phyloP scores from a whole-genome alignment of 768 basidiomycete genomes.

The Russula compacta region DNA sequence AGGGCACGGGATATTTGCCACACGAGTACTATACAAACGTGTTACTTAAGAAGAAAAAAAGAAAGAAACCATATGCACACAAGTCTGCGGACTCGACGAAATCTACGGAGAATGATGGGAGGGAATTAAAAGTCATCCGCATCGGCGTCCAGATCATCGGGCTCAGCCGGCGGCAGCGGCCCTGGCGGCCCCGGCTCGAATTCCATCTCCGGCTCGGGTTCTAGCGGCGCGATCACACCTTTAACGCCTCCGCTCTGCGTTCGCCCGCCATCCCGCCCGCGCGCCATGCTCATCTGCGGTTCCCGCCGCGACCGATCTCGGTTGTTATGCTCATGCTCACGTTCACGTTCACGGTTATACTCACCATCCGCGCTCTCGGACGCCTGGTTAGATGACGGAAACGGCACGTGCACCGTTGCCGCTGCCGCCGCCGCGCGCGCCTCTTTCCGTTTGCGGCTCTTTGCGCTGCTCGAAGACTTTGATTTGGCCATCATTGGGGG shows the following conservation, averaged over 20 bases:
- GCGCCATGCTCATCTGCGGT: conserved; percentile 61
- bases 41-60: too few relatives aligned
- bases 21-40: too few relatives aligned
- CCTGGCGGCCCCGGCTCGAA: background rate
- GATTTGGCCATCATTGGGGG: conserved; percentile 15
- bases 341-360: too few relatives aligned
- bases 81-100: too few relatives aligned
- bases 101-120: background rate
- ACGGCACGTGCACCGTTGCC: background rate
- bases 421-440: conserved; percentile 23
- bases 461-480: conserved; percentile 23
- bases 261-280: conserved; percentile 70
- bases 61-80: too few relatives aligned
- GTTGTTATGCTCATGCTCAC: background rate
- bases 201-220: background rate
- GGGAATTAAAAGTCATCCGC: conserved; percentile 20
- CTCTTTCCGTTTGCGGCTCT: conserved; percentile 34
- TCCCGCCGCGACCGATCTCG: conserved; percentile 21
- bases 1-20: too few relatives aligned
- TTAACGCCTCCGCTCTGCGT: conserved; percentile 84
- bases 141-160: conserved; percentile 26
- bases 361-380: conserved; percentile 8
- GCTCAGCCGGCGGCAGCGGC: background rate
- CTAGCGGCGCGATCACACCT: conserved; percentile 43
- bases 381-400: conserved; percentile 12